phyloP scores from a whole-genome alignment of 2,329 filamentous ascomycete species.

The Diaporthe ilicicola region DNA sequence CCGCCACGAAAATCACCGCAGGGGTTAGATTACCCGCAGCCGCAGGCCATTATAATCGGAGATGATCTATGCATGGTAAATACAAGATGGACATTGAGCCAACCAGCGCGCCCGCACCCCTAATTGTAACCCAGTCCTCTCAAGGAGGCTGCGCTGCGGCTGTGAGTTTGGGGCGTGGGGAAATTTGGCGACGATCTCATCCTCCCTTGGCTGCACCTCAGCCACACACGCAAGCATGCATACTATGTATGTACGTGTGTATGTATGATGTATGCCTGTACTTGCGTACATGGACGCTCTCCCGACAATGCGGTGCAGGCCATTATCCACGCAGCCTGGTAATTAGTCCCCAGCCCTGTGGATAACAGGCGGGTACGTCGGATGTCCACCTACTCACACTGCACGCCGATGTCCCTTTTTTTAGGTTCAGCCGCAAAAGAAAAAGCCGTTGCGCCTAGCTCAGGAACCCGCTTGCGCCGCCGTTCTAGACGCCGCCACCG shows the following conservation, averaged over 20 bases:
- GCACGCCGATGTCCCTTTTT: not conserved
- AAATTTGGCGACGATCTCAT: slow-evolving; percentile 1
- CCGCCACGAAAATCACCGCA: not conserved
- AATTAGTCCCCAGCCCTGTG: slow-evolving; percentile 4
- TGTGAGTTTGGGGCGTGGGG: slow-evolving; percentile 25
- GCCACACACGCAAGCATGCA: not conserved
- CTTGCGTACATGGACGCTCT: not conserved
- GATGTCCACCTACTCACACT: not conserved
- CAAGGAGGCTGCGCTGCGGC: not conserved
- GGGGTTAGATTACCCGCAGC: slow-evolving; percentile 26
- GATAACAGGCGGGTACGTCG: not conserved
- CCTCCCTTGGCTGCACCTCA: not conserved
- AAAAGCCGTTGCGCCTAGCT: slow-evolving; percentile 21
- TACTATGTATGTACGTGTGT: not conserved
- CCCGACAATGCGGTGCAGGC: not conserved
- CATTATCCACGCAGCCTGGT: not conserved
- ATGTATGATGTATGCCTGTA: not conserved
- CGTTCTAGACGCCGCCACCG: not conserved
- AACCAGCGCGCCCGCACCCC: not conserved
- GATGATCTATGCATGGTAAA: slow-evolving; percentile 31
- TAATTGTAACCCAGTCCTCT: not conserved
- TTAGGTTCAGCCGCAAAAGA: slow-evolving; percentile 24
- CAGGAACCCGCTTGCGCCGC: slow-evolving; percentile 15
- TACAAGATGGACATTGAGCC: slow-evolving; percentile 18
- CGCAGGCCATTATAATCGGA: slow-evolving; percentile 29